Percentiles rank a stretch among this genome's conserved stretches.
Evolutionary conservation across 2,329 filamentous ascomycete genomes (phyloP).

Genomic region (Alternaria rosae): DNA sequence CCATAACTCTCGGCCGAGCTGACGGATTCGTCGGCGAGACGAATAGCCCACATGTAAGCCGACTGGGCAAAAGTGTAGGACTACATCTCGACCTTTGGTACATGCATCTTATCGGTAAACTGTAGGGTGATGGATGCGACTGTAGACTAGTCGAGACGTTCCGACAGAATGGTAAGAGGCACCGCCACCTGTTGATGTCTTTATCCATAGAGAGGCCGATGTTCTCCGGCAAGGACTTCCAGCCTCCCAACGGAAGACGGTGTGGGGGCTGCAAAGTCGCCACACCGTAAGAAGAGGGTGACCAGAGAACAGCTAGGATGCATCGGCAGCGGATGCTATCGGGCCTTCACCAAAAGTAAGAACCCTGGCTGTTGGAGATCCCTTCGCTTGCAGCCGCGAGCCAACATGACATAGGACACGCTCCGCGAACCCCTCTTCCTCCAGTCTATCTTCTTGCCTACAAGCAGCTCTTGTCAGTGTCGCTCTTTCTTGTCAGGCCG

Average conservation of each 20-base stretch:
- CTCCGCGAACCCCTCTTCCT: conserved; percentile 1
- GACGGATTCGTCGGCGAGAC: not conserved
- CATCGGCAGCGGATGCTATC: conserved; percentile 6
- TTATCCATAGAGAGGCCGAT: not conserved
- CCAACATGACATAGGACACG: not conserved
- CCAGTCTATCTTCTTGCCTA: not conserved
- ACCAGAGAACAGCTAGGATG: not conserved
- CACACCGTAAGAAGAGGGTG: not conserved
- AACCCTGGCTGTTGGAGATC: not conserved
- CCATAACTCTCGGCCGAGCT: not conserved
- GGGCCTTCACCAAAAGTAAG: conserved; percentile 7
- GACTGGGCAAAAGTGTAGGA: not conserved
- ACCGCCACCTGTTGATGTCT: not conserved
- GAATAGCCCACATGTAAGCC: not conserved
- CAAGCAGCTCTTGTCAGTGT: not conserved
- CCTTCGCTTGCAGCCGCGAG: conserved; percentile 9
- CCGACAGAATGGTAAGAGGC: not conserved
- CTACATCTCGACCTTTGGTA: not conserved
- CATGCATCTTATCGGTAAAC: not conserved
- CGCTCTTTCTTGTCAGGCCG: not conserved
- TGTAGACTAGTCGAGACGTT: not conserved
- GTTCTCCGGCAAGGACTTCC: not conserved
- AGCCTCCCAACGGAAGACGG: not conserved
- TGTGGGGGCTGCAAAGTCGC: not conserved
- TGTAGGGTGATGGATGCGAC: not conserved